phyloP scores from a whole-genome alignment of 116 monocot species.

The Cymodocea nodosa region DNA sequence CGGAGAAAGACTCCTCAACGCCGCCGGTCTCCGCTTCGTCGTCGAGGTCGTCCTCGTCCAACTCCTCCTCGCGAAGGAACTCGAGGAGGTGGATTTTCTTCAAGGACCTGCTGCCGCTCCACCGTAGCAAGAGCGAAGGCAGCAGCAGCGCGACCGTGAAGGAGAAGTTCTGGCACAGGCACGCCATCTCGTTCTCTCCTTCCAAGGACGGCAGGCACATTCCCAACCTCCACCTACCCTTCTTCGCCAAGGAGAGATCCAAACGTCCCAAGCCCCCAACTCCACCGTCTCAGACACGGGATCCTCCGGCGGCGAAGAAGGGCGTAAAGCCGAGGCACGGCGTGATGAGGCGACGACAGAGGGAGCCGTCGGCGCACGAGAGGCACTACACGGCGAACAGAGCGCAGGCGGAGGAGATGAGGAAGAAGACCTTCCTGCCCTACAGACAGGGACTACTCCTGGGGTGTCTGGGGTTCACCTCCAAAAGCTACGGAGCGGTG shows the following conservation, averaged over 20 bases:
- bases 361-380: slow-evolving; percentile 50
- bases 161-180: slow-evolving; percentile 58
- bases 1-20: neutral
- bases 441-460: slow-evolving; percentile 81
- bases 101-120: slow-evolving; percentile 42
- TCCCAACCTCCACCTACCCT: neutral
- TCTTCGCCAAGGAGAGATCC: slow-evolving; percentile 10
- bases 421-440: slow-evolving; percentile 72
- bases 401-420: slow-evolving; percentile 82
- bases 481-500: slow-evolving; percentile 51
- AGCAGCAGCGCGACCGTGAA: slow-evolving; percentile 15
- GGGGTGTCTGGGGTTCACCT: slow-evolving; percentile 66
- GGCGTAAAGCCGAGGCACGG: neutral
- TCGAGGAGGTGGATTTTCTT: slow-evolving; percentile 64
- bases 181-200: slow-evolving; percentile 37
- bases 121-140: slow-evolving; percentile 76
- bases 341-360: slow-evolving; percentile 18
- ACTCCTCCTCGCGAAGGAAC: slow-evolving; percentile 24
- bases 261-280: slow-evolving; percentile 13
- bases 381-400: slow-evolving; percentile 61
- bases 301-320: too few relatives aligned
- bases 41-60: slow-evolving; percentile 33
- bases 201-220: slow-evolving; percentile 3
- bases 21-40: slow-evolving; percentile 11
- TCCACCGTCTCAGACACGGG: neutral